phyloP scores from a whole-genome alignment of 2,329 filamentous ascomycete genomes.

The Clonostachys sp. region DNA sequence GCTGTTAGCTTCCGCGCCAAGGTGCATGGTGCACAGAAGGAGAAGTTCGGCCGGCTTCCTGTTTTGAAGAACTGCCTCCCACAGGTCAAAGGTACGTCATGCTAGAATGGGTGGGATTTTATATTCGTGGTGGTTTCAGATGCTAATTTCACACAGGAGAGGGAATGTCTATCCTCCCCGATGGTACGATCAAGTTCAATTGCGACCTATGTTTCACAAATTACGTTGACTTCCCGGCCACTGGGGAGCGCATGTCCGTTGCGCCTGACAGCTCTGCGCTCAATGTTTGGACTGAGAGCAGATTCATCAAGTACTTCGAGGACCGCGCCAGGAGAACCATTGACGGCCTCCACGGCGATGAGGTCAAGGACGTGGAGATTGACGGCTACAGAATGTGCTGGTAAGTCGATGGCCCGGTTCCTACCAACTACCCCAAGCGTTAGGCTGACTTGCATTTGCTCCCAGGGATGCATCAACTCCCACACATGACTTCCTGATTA shows the following conservation, averaged over 20 bases:
- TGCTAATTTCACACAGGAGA: constrained; percentile 19
- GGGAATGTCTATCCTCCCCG: constrained; percentile 35
- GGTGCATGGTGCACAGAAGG: constrained; percentile 34
- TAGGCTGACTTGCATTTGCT: not conserved
- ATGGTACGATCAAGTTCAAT: constrained; percentile 56
- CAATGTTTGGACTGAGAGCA: constrained; percentile 30
- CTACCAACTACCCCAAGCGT: not conserved
- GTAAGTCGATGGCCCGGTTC: constrained; percentile 18
- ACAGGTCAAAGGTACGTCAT: constrained; percentile 31
- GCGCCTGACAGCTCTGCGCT: constrained; percentile 38
- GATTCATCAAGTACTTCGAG: constrained; percentile 35
- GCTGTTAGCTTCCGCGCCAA: constrained; percentile 36
- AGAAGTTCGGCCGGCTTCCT: constrained; percentile 43
- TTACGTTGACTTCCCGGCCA: constrained; percentile 35
- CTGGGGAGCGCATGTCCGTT: constrained; percentile 46
- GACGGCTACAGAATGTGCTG: constrained; percentile 40
- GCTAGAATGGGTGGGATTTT: no score
- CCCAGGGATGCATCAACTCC: constrained; percentile 57
- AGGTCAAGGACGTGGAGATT: constrained; percentile 28
- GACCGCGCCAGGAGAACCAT: constrained; percentile 32
- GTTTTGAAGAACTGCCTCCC: constrained; percentile 43
- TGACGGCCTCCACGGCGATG: constrained; percentile 33
- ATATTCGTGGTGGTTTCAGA: no score
- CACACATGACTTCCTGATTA: constrained; percentile 58
- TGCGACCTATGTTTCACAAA: constrained; percentile 56